Conservation (phyloP, 2,329 filamentous ascomycete species). For the Cytospora chrysosperma region DNA sequence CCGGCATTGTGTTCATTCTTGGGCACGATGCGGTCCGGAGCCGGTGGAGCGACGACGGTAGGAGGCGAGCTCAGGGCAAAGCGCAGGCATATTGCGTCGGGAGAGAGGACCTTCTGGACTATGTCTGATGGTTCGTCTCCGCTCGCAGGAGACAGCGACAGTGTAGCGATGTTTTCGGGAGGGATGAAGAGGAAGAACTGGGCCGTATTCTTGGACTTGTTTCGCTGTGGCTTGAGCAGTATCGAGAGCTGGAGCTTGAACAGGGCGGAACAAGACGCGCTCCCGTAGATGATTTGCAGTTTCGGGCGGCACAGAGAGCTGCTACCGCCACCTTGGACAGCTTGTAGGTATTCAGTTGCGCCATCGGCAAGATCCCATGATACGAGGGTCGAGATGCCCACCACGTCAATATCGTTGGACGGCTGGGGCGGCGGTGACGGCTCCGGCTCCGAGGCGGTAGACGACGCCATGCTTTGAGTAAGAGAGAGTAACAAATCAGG, state of each 20-base stretch:
- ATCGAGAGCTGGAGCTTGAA: background rate
- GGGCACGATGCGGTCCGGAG: background rate
- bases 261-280: background rate
- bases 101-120: background rate
- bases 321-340: background rate
- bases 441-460: background rate
- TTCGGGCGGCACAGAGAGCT: background rate
- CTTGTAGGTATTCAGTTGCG: background rate
- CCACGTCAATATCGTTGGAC: background rate
- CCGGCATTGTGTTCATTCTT: background rate
- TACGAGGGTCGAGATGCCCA: background rate
- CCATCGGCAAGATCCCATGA: background rate
- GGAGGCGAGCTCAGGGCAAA: background rate
- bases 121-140: background rate
- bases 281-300: background rate
- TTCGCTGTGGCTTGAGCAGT: background rate
- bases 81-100: background rate
- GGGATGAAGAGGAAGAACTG: background rate
- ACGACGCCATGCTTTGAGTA: background rate
- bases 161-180: background rate
- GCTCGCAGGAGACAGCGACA: background rate
- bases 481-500: background rate
- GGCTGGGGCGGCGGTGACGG: background rate
- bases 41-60: background rate
- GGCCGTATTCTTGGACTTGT: background rate